Conservation (phyloP, 2,329 filamentous ascomycete genomes). For the Myriosclerotinia duriaeana region DNA sequence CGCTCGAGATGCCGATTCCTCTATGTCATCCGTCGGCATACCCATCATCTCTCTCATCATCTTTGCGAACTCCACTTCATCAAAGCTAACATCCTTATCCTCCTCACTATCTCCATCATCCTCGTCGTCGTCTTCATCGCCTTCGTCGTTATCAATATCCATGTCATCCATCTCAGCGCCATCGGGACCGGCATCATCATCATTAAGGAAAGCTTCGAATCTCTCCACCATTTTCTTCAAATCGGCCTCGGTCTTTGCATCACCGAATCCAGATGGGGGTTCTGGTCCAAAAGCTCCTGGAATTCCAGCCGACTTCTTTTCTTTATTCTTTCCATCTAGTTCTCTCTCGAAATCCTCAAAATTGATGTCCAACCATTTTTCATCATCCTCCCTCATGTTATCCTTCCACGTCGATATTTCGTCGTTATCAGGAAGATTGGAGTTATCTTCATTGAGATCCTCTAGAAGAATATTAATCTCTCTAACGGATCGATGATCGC, state of each 20-base stretch:
- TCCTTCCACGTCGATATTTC: conserved; percentile 73
- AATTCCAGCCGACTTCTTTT: conserved; percentile 41
- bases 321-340: conserved; percentile 53
- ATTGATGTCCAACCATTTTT: conserved; percentile 89
- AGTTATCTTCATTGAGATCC: conserved; percentile 53
- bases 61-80: conserved; percentile 78
- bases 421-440: conserved; percentile 63
- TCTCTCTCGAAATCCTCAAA: conserved; percentile 87
- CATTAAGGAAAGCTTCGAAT: conserved; percentile 90
- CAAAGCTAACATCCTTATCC: conserved; percentile 74
- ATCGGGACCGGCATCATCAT: conserved; percentile 77
- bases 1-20: conserved; percentile 8
- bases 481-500: conserved; percentile 65
- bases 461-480: conserved; percentile 75
- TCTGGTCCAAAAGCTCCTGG: conserved; percentile 36
- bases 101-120: conserved; percentile 60
- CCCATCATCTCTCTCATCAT: conserved; percentile 96
- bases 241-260: conserved; percentile 68
- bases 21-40: conserved; percentile 45
- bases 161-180: conserved; percentile 73
- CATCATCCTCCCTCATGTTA: conserved; percentile 68
- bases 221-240: conserved; percentile 87
- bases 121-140: conserved; percentile 52
- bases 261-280: conserved; percentile 55
- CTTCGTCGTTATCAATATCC: conserved; percentile 56